Conservation (phyloP, 2,329 filamentous ascomycete genomes). For the Scytalidium lignicola region DNA sequence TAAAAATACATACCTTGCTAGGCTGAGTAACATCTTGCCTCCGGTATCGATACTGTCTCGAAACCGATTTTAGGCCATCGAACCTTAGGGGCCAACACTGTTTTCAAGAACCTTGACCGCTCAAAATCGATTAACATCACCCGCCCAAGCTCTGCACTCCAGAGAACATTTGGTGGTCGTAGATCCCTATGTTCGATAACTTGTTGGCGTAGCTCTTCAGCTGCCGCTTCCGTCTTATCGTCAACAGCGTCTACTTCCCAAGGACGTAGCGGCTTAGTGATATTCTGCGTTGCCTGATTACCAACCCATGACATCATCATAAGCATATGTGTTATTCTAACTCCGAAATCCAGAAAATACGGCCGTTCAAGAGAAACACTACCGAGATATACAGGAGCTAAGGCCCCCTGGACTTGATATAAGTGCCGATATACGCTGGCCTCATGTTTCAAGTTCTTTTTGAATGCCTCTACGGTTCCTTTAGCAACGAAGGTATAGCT, state of each 20-base stretch:
- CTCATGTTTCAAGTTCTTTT: constrained; percentile 31
- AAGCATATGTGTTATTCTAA: constrained; percentile 18
- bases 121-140: constrained; percentile 18
- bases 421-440: constrained; percentile 32
- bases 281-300: constrained; percentile 19
- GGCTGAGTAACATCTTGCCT: too few relatives aligned
- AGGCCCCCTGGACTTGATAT: constrained; percentile 27
- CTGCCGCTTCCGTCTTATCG: constrained; percentile 11
- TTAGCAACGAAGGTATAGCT: constrained; percentile 41
- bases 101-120: constrained; percentile 14
- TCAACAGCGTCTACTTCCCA: constrained; percentile 9
- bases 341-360: constrained; percentile 14
- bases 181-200: constrained; percentile 16
- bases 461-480: constrained; percentile 30
- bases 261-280: too few relatives aligned
- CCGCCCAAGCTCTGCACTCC: constrained; percentile 13
- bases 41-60: too few relatives aligned
- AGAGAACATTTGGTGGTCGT: constrained; percentile 16
- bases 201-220: constrained; percentile 10
- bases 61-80: too few relatives aligned
- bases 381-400: constrained; percentile 35
- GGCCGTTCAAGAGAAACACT: constrained; percentile 29
- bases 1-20: too few relatives aligned
- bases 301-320: constrained; percentile 15
- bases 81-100: too few relatives aligned